These are phyloP conservation scores for Onygenales sp. DNA, from an alignment of 2,329 filamentous ascomycete species.

Conservation along the genomic window DNA sequence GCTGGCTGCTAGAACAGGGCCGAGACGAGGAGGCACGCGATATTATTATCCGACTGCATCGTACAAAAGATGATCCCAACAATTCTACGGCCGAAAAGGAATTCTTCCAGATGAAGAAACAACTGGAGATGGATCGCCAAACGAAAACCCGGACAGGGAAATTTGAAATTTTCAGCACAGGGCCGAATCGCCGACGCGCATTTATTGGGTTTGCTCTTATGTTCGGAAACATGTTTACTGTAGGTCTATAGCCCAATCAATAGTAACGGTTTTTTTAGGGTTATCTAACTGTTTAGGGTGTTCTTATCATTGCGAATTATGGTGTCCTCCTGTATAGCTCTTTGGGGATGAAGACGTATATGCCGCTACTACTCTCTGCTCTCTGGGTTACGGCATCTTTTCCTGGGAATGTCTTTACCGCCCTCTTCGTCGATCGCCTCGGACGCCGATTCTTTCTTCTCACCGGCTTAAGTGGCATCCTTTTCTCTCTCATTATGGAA, in stretches of 20 bases:
- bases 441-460: conserved; percentile 30
- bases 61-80: conserved; percentile 29
- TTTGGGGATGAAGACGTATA: conserved; percentile 24
- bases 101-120: conserved; percentile 37
- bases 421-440: conserved; percentile 29
- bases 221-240: conserved; percentile 29
- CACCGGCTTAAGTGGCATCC: conserved; percentile 25
- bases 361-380: conserved; percentile 29
- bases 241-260: background rate
- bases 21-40: conserved; percentile 30
- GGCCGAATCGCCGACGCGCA: conserved; percentile 30
- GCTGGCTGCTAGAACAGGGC: conserved; percentile 37
- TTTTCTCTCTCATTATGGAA: conserved; percentile 24
- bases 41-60: conserved; percentile 36
- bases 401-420: conserved; percentile 32
- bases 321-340: conserved; percentile 27
- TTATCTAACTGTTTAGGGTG: conserved; percentile 13
- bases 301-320: conserved; percentile 27
- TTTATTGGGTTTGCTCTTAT: conserved; percentile 33
- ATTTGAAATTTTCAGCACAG: conserved; percentile 35
- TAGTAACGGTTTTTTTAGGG: background rate
- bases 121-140: conserved; percentile 32
- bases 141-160: conserved; percentile 21
- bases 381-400: conserved; percentile 31
- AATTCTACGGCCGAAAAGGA: conserved; percentile 28